Conservation (phyloP, 176 grass and related monocot genomes). For the Bonia amplexicaulis region DNA sequence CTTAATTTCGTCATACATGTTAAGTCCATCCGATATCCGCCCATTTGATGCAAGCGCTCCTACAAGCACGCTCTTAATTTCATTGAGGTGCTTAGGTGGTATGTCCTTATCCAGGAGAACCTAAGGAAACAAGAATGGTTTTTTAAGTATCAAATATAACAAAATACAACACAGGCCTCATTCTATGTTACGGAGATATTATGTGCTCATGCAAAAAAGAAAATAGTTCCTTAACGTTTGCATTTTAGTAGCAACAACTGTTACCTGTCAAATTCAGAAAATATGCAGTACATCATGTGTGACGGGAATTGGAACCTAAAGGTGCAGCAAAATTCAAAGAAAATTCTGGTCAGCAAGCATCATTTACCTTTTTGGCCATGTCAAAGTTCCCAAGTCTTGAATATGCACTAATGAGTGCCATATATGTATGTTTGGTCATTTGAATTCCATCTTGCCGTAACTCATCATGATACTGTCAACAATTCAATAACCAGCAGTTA, state of each 20-base stretch:
- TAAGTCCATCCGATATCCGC: conserved; percentile 58
- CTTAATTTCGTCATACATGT: conserved; percentile 70
- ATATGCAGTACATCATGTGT: conserved; percentile 4
- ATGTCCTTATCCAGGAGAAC: conserved; percentile 65
- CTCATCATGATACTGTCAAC: conserved; percentile 69
- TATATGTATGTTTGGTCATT: conserved; percentile 63
- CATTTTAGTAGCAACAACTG: conserved; percentile 3
- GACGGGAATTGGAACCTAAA: conserved; percentile 19
- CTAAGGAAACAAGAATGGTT: conserved; percentile 37
- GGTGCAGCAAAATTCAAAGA: conserved; percentile 17
- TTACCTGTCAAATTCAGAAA: not conserved
- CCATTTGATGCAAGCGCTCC: conserved; percentile 73
- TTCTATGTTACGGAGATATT: not conserved
- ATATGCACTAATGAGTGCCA: conserved; percentile 70
- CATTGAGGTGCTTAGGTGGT: conserved; percentile 41
- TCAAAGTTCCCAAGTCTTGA: conserved; percentile 53
- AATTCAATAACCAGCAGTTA: conserved; percentile 24
- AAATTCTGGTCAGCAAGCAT: conserved; percentile 23
- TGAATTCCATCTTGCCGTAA: conserved; percentile 45
- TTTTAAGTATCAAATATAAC: conserved; percentile 7
- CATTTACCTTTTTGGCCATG: not conserved
- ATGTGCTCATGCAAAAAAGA: not conserved
- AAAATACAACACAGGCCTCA: not conserved
- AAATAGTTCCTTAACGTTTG: conserved; percentile 5
- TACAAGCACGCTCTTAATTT: conserved; percentile 65